These are phyloP conservation scores for Zymoseptoria crescenta DNA, from an alignment of 2,329 filamentous ascomycete species.

Conservation along the genomic window DNA sequence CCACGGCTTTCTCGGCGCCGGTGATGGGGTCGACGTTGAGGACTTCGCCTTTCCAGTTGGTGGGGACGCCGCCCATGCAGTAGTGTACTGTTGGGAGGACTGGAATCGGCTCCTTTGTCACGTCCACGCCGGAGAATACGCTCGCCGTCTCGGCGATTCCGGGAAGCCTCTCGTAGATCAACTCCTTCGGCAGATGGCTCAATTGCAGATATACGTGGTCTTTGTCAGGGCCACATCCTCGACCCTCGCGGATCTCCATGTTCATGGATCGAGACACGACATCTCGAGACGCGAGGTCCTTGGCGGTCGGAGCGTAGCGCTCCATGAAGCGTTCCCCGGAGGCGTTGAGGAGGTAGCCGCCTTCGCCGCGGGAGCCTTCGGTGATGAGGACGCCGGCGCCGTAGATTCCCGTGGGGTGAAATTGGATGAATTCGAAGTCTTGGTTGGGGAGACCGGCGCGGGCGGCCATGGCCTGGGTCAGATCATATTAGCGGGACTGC, in stretches of 20 bases:
- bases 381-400: constrained; percentile 45
- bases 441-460: constrained; percentile 43
- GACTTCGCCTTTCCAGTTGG: constrained; percentile 43
- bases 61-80: constrained; percentile 46
- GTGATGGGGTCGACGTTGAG: constrained; percentile 32
- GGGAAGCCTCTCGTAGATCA: constrained; percentile 41
- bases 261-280: constrained; percentile 44
- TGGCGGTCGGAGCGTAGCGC: constrained; percentile 44
- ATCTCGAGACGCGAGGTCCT: constrained; percentile 43
- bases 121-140: constrained; percentile 45
- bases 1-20: constrained; percentile 36
- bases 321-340: constrained; percentile 46
- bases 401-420: constrained; percentile 45
- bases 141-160: constrained; percentile 45
- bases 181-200: constrained; percentile 40
- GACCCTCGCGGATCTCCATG: constrained; percentile 41
- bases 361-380: constrained; percentile 44
- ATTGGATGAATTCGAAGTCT: constrained; percentile 47
- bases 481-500: too few relatives aligned
- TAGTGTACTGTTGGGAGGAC: constrained; percentile 46
- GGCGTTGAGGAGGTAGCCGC: constrained; percentile 43
- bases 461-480: constrained; percentile 42
- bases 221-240: constrained; percentile 39
- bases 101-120: constrained; percentile 43
- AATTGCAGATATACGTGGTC: constrained; percentile 44